Evolutionary conservation across 2,329 filamentous ascomycete genomes (phyloP), one percentile per base, ranked within the genome.

Genomic region (Elsinoe ampelina): DNA sequence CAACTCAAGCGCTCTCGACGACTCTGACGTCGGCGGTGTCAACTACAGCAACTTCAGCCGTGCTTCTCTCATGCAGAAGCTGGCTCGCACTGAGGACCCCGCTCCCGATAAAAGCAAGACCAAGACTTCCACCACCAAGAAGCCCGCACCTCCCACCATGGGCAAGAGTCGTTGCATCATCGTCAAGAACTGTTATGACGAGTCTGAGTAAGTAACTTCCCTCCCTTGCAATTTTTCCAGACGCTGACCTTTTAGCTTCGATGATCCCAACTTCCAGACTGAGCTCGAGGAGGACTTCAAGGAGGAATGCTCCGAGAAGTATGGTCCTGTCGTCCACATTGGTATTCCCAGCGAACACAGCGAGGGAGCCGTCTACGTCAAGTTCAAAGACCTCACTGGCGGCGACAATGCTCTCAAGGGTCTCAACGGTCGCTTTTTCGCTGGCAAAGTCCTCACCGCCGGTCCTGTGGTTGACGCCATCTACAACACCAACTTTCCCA

Each of bases 41-140:
- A 97, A 97, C 76, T 97, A 97, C 86, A 95, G 90, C 81, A 96
- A 96, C 74, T 96, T 95, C 78, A 95, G 89, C 79, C 89, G 93
- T 75, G 90, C 97, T 77, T 89, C 91, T 69, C 85, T 98, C 74
- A 98, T 98, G 93, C 84, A 89, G 73, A 96, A 97, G 77, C 87
- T 98, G 74, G 91, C 93, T 70, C 86, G 93, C 80, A 92, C 87
- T 75, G 91, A 97, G 75, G 90, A 97, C 70, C 79, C 83, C 63
- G 75, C 79, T 60, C 64, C 83, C 88, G 73, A 81, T 82, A 70
- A 85, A 87, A 72, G 77, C 86, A 89, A 89, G 70, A 57, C 62
- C 63, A 34, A 67, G 63, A 60, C 59, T 60, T n/a, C 58, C 58
- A 39, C 58, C 51, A 43, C 59, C 50, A 45, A 50, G 20, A 52